Conservation (phyloP, 1,284 basidiomycete genomes). For the Ceraceosorus guamensis region DNA sequence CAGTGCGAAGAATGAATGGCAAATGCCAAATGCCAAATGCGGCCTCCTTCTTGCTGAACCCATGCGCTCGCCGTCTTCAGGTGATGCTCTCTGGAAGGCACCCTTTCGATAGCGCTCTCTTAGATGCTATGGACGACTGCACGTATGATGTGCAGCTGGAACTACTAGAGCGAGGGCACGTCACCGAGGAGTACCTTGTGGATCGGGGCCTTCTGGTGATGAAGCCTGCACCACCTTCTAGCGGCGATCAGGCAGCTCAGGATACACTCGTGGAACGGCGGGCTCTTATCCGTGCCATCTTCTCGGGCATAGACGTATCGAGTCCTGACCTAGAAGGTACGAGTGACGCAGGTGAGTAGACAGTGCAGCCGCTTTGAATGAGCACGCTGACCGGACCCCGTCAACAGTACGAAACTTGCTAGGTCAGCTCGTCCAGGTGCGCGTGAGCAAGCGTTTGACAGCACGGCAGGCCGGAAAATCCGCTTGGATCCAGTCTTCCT, state of each 20-base stretch:
- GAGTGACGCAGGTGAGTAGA: neutral
- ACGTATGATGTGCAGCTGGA: neutral
- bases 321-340: neutral
- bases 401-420: neutral
- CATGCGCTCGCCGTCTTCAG: neutral
- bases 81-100: neutral
- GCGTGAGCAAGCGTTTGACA: neutral
- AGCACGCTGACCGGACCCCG: neutral
- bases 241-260: neutral
- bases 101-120: neutral
- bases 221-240: neutral
- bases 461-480: neutral
- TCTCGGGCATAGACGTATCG: neutral
- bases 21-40: no score
- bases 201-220: neutral
- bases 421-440: neutral
- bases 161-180: neutral
- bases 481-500: neutral
- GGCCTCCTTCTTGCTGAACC: neutral
- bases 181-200: neutral
- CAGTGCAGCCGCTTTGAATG: neutral
- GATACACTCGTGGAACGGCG: neutral
- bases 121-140: neutral
- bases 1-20: neutral
- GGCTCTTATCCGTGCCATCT: neutral